Conservation (phyloP, 371 early-diverging fungal species). For the Zychaea mexicana region DNA sequence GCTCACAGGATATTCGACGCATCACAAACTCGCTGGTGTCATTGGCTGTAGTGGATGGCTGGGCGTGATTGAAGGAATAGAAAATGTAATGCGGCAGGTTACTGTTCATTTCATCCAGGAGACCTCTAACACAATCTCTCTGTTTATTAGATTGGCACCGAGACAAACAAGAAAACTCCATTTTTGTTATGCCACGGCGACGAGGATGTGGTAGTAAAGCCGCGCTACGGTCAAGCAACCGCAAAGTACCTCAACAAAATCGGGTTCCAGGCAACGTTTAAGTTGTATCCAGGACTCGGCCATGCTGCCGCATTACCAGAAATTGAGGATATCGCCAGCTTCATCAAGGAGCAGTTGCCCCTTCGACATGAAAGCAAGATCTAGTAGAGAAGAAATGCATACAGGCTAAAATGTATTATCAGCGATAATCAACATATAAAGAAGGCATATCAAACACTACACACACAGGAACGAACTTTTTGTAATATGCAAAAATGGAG, state of each 20-base stretch:
- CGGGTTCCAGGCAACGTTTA: conserved; percentile 73
- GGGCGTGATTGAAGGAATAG: conserved; percentile 64
- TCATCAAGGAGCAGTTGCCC: conserved; percentile 47
- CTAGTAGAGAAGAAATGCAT: too few relatives aligned
- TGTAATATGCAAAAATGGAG: too few relatives aligned
- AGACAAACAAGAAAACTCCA: conserved; percentile 71
- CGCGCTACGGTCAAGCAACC: conserved; percentile 71
- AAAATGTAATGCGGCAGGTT: too few relatives aligned
- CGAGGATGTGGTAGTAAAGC: conserved; percentile 76
- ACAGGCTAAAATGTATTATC: too few relatives aligned
- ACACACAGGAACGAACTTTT: too few relatives aligned
- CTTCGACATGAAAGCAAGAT: conserved; percentile 9
- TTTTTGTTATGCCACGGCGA: conserved; percentile 91
- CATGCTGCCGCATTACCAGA: conserved; percentile 80
- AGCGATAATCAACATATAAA: too few relatives aligned
- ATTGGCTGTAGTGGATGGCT: conserved; percentile 84
- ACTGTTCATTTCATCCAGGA: too few relatives aligned
- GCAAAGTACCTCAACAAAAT: conserved; percentile 64
- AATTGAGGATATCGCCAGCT: conserved; percentile 72
- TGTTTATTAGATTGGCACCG: conserved; percentile 10
- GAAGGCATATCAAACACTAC: too few relatives aligned
- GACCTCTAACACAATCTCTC: too few relatives aligned
- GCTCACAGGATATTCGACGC: conserved; percentile 71
- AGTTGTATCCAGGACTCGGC: conserved; percentile 79
- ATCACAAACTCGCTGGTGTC: conserved; percentile 64